Conservation (phyloP, 148 eudicot species). For the Chenopodium suecicum region DNA sequence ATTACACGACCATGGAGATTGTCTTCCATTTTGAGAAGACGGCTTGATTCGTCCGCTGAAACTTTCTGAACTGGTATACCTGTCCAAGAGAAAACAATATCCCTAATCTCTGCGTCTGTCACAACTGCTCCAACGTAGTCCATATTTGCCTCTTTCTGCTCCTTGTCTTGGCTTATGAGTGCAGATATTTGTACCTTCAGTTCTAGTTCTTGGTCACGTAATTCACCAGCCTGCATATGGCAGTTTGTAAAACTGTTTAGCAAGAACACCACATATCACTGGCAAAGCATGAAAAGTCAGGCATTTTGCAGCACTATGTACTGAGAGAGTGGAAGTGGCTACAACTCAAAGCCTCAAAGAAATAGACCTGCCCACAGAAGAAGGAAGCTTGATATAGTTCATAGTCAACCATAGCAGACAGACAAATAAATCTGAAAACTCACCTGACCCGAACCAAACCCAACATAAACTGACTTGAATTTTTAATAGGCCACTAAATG, state of each 20-base stretch:
- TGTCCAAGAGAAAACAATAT: conserved; percentile 82
- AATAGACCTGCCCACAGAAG: not conserved
- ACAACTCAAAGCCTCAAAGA: too few relatives aligned
- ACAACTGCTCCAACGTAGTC: conserved; percentile 58
- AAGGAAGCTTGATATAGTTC: not conserved
- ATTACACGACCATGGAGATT: conserved; percentile 71
- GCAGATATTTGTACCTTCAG: conserved; percentile 64
- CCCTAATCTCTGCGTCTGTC: conserved; percentile 76
- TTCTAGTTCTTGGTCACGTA: conserved; percentile 72
- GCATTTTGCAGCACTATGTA: not conserved
- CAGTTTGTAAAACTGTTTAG: not conserved
- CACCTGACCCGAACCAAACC: too few relatives aligned
- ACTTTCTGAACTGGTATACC: conserved; percentile 87
- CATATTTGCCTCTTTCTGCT: conserved; percentile 55
- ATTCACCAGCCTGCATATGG: conserved; percentile 58
- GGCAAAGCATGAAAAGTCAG: not conserved
- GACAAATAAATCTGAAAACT: not conserved
- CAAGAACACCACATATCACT: not conserved
- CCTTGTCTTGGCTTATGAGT: conserved; percentile 59
- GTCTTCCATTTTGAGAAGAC: conserved; percentile 84
- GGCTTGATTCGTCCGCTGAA: conserved; percentile 71
- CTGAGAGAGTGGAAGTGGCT: not conserved
- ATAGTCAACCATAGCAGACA: not conserved
- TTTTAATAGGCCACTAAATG: too few relatives aligned
- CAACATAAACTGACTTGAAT: too few relatives aligned